Base-by-base conservation (phyloP, 2,329 filamentous ascomycete genomes). In the Aspergillus novofumigatus region DNA sequence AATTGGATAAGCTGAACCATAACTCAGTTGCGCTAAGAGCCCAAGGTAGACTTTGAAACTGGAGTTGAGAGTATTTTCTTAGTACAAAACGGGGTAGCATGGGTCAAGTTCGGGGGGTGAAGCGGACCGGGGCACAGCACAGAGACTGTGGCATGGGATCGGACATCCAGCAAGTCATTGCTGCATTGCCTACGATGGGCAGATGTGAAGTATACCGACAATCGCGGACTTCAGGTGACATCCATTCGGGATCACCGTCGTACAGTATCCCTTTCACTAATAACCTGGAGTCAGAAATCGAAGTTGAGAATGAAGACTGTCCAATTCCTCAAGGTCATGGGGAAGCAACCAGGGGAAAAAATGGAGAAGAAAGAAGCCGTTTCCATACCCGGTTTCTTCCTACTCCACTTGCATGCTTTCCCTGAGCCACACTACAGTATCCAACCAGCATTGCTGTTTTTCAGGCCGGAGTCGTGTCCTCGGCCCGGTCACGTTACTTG, bases 401-500 rank as follows among this genome's bases (percentile, higher is more conserved):
- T 44, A 21, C 52, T 41, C 52, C 29, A 45, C 29, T 32, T 50
- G n/a, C 21, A 10, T 11, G 5, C 11, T 47, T 45, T 23, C n/a
- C 42, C 42, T 45, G 20, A 45, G 42, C 42, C 42, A 45, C 42
- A 45, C 42, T 45, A 10, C 14, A 38, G 6, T n/a, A 38, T 17
- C 42, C 52, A 45, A 53, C 49, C 38, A 47, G 23, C 32, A 17
- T 38, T 49, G 41, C 38, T 41, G 26, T 42, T 29, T 35, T 20
- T 48, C 55, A 54, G 53, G 35, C 32, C 59, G 51, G 51, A 53
- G 55, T 56, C 26, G 41, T 48, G 51, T 26, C 49, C 52, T 67
- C 64, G 65, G 65, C 60, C 65, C 64, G 64, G 64, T 67, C 65
- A 67, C 64, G 65, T 66, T 65, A 65, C 58, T 58, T 26, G 42